These are phyloP conservation scores for Peniophora sp. DNA, from an alignment of 1,284 basidiomycete genomes.

Conservation along the genomic window DNA sequence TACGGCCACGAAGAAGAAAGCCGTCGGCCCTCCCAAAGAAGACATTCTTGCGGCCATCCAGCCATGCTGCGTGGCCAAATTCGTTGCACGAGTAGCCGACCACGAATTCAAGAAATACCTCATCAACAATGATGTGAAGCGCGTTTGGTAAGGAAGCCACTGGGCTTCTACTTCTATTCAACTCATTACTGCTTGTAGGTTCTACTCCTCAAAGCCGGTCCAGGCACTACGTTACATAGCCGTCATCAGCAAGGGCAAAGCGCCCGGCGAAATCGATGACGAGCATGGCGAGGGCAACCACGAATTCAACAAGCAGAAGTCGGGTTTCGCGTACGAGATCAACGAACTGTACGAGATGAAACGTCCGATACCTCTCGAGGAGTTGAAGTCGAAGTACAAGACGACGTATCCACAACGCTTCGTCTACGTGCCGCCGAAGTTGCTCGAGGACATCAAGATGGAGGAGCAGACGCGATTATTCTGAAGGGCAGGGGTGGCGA, in stretches of 20 bases:
- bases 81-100: background rate
- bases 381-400: background rate
- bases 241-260: background rate
- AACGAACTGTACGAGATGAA: background rate
- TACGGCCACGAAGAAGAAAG: too few relatives aligned
- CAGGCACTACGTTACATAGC: background rate
- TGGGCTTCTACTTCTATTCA: too few relatives aligned
- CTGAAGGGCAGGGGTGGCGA: too few relatives aligned
- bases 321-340: background rate
- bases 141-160: background rate
- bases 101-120: background rate
- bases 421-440: background rate
- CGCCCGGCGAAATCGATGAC: background rate
- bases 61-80: background rate
- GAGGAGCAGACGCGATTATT: background rate
- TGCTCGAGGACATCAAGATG: background rate
- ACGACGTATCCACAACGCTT: background rate
- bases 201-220: background rate
- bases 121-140: background rate
- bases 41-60: background rate
- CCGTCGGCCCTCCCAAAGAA: too few relatives aligned
- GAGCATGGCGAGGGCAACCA: background rate
- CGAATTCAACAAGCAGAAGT: background rate
- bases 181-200: background rate
- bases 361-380: background rate